Base-by-base conservation (phyloP, 352 stramenopile genomes). In the Phytopythium cucurbitacearum region DNA sequence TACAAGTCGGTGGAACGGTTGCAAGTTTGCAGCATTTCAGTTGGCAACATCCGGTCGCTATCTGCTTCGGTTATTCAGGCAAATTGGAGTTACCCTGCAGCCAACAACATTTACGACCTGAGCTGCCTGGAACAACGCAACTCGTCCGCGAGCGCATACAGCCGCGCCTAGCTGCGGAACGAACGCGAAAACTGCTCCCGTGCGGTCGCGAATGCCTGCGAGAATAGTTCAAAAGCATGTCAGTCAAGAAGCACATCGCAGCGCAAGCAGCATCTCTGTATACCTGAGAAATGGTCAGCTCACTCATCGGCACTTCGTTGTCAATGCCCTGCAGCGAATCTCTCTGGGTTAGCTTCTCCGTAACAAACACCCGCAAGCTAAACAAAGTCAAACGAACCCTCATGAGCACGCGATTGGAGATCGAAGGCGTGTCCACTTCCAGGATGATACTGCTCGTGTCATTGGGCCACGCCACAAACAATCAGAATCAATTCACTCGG, bases 381-480 rank as follows among this genome's bases (percentile, higher is more conserved):
- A 39, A 2, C 7, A 3, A 49, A 38, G 7, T 48, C 4, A 50
- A 43, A 64, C 79, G 59, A 85, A 94, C 87, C 46, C 88, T 84
- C 88, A 97, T 97, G 48, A 96, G 75, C 60, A 97, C 88, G 28
- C 88, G 85, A 69, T 96, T 95, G 41, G 83, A 81, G 57, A 97
- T 94, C 32, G 86, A 92, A 16, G 85, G 78, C 33, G 87, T 91
- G 61, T 97, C 87, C 28, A 87, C 67, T 62, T 97, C 88, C 60
- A 96, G 64, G 48, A 96, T 96, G 56, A 95, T 83, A 16, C 83
- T 93, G 62, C 37, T 8, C 11, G 21, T 28, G 21, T 28, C 21
- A 28, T 28, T 28, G 1, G 21, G 1, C 1, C 47, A 11, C 4
- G 15, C 37, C 39, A n/a, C 3, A 41, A 49, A 3, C 21, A 45